These are phyloP conservation scores for Arthrobotrys musiformis DNA, from an alignment of 2,329 filamentous ascomycete species.

Conservation along the genomic window DNA sequence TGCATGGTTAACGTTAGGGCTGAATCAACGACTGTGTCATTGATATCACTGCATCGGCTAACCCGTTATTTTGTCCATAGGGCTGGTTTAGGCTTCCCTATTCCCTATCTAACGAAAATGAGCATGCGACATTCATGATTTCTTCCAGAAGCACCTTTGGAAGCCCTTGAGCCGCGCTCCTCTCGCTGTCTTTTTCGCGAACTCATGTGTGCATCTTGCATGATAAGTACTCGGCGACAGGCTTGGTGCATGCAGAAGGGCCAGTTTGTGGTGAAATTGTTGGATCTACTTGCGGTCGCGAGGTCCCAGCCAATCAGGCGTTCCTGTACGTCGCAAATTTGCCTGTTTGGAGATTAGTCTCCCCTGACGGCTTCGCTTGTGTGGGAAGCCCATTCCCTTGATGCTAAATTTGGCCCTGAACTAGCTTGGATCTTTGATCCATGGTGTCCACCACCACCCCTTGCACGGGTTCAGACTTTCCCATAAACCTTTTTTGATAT, in stretches of 20 bases:
- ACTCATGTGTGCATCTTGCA: neutral
- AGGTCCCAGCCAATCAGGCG: conserved; percentile 18
- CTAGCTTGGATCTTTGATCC: conserved; percentile 7
- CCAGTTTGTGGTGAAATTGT: conserved; percentile 21
- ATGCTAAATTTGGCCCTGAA: conserved; percentile 46
- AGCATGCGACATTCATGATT: neutral
- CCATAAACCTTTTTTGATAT: conserved; percentile 1
- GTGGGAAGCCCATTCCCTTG: conserved; percentile 3
- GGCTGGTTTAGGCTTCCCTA: neutral
- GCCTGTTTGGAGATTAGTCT: conserved; percentile 35
- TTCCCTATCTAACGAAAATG: neutral
- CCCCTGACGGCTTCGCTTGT: conserved; percentile 43
- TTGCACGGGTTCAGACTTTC: conserved; percentile 15
- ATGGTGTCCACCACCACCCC: no score
- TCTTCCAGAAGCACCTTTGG: conserved; percentile 33
- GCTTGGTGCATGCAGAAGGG: conserved; percentile 36
- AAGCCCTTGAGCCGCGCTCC: conserved; percentile 42
- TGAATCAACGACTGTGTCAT: conserved; percentile 4
- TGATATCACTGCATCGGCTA: no score
- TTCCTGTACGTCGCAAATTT: conserved; percentile 41
- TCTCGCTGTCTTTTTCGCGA: neutral
- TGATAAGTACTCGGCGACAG: conserved; percentile 30
- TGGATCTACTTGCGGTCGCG: conserved; percentile 24
- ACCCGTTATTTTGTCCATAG: conserved; percentile 10
- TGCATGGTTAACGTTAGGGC: conserved; percentile 34